Base-by-base conservation (phyloP, 169 alveolate species). In the Condylostoma magnum region DNA sequence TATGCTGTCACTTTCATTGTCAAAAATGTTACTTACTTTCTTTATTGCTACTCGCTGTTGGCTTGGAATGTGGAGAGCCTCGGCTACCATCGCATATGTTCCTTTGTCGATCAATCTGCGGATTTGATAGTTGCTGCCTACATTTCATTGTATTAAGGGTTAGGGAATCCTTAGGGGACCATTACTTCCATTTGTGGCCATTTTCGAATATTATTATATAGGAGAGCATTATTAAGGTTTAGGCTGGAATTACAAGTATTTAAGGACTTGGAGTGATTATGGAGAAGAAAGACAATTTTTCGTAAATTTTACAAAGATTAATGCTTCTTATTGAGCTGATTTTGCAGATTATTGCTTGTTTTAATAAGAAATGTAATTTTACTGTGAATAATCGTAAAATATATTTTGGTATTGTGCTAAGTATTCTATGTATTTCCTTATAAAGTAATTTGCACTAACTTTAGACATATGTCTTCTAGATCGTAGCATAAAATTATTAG, bases 1-100 rank as follows among this genome's bases (percentile, higher is more conserved):
- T 69, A 96, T 97, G 86, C 99, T 96, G 74, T 97, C 99, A 27
- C 95, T 91, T 55, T 96, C 86, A 76, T 97, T 99, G 52, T 97
- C 99, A 69, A 97, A 97, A 51, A 97, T 96, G 55, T 97, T 90
- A 72, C 94, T 95, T 56, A 97, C 95, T 79, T 93, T 90, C 84
- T 97, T 97, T 63, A 97, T 96, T 20, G 99, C 99, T 0, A 97
- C 99, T 52, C 67, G 69, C 57, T 63, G 46, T 8, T 57, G 58
- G 1, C 58, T 41, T 12, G 55, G 73, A 31, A 37, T 44, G 30
- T 63, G 44, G 15, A 36, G 18, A 36, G 73, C 73, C 30, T 63
- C 58, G 25, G 44, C 38, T 36, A 63, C 73, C 57, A 41, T 41
- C 10, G 58, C 73, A 44, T 63, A 63, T 3, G 50, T 41, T 3